Evolutionary conservation across 345 rosid genomes (phyloP).

Genomic region (Laguncularia racemosa): DNA sequence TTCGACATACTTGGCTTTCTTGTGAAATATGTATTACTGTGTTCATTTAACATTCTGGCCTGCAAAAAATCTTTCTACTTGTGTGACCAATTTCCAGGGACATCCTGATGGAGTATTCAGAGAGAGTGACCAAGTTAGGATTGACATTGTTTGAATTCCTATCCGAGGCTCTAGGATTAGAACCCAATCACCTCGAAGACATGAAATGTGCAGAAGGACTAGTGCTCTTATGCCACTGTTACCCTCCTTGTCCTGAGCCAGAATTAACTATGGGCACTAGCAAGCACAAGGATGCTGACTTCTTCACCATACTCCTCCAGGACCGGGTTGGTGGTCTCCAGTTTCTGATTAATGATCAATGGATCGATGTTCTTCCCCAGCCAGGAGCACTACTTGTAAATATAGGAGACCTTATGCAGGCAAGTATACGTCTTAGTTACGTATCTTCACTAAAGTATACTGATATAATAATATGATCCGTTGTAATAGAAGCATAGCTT

Average conservation of each 20-base stretch:
- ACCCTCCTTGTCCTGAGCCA: conserved; percentile 12
- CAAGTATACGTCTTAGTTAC: background rate
- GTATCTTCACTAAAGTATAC: too few species aligned
- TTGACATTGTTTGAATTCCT: conserved; percentile 5
- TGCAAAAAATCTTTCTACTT: background rate
- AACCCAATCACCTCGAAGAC: conserved; percentile 11
- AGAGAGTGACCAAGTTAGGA: conserved; percentile 1
- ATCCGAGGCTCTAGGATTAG: conserved; percentile 17
- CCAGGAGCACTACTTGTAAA: conserved; percentile 6
- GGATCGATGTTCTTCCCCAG: conserved; percentile 4
- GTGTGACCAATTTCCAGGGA: background rate
- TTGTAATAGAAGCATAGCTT: too few species aligned
- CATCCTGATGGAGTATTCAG: background rate
- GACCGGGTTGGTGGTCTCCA: conserved; percentile 17
- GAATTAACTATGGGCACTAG: conserved; percentile 8
- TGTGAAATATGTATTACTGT: too few species aligned
- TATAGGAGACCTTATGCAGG: conserved; percentile 7
- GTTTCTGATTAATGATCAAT: conserved; percentile 7
- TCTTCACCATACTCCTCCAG: conserved; percentile 15
- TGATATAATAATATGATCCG: too few species aligned
- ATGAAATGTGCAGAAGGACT: conserved; percentile 10
- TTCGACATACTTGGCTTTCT: too few species aligned
- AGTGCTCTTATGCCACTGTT: conserved; percentile 8
- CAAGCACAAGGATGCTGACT: conserved; percentile 5
- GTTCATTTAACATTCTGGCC: too few species aligned